These are phyloP conservation scores for Neurospora sp. DNA, from an alignment of 495 filamentous ascomycete genomes.

Conservation along the genomic window DNA sequence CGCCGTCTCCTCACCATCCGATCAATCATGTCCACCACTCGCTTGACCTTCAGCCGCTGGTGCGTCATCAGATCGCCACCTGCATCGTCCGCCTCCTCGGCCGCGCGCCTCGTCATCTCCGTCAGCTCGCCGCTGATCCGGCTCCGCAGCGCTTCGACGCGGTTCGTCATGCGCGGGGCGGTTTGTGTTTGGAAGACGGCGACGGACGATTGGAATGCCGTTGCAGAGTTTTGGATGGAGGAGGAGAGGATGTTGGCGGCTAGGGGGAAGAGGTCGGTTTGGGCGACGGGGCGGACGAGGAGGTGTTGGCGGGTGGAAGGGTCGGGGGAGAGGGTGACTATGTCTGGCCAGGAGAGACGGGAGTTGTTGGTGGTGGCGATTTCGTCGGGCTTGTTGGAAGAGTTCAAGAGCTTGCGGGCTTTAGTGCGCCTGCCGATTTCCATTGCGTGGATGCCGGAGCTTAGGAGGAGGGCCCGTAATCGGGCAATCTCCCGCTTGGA, in stretches of 20 bases:
- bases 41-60: constrained; percentile 66
- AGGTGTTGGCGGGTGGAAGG: constrained; percentile 4
- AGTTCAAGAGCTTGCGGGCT: constrained; percentile 22
- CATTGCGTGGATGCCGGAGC: constrained; percentile 74
- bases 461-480: constrained; percentile 61
- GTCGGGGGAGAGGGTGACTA: constrained; percentile 23
- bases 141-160: constrained; percentile 25
- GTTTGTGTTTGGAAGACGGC: constrained; percentile 26
- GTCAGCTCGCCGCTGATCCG: constrained; percentile 31
- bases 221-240: constrained; percentile 45
- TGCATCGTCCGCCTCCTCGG: constrained; percentile 68
- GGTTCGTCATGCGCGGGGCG: constrained; percentile 21
- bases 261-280: constrained; percentile 55
- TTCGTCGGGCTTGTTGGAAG: constrained; percentile 1
- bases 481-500: constrained; percentile 64
- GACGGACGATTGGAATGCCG: constrained; percentile 43
- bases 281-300: constrained; percentile 40
- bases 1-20: constrained; percentile 56
- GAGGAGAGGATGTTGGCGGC: constrained; percentile 52
- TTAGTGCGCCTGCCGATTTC: constrained; percentile 61
- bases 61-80: constrained; percentile 62
- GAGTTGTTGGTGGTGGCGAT: not conserved
- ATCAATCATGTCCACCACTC: constrained; percentile 67
- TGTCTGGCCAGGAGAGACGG: constrained; percentile 20
- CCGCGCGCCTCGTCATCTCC: constrained; percentile 49